These are phyloP conservation scores for Chlamydomonas sp. DNA, from an alignment of 139 green algal species.

Conservation along the genomic window DNA sequence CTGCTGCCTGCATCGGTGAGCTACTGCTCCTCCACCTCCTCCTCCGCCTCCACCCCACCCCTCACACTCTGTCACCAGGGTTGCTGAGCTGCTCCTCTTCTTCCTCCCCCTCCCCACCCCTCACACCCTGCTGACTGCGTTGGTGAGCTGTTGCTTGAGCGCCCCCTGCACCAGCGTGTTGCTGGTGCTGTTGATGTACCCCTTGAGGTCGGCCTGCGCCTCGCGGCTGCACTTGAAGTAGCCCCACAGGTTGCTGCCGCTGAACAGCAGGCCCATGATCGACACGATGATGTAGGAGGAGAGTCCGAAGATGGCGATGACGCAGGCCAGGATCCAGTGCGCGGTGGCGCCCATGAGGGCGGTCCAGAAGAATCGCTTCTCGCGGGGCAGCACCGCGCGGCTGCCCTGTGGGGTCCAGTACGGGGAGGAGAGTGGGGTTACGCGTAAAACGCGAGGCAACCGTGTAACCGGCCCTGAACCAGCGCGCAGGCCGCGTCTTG, in stretches of 20 bases:
- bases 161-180: slow-evolving; percentile 54
- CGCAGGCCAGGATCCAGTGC: slow-evolving; percentile 25
- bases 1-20: too few species aligned
- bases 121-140: slow-evolving; percentile 27
- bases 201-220: slow-evolving; percentile 67
- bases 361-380: slow-evolving; percentile 83
- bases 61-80: too few species aligned
- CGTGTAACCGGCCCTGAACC: too few species aligned
- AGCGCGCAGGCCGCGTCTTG: too few species aligned
- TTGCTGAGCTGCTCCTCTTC: too few species aligned
- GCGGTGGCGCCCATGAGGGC: slow-evolving; percentile 61
- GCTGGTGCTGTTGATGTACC: slow-evolving; percentile 45
- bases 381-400: slow-evolving; percentile 72
- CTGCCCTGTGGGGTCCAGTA: slow-evolving; percentile 58
- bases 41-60: too few species aligned
- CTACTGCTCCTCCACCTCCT: too few species aligned
- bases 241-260: slow-evolving; percentile 81
- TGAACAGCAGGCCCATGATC: slow-evolving; percentile 83
- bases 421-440: too few species aligned
- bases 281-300: slow-evolving; percentile 86
- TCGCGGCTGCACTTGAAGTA: slow-evolving; percentile 93
- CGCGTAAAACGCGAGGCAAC: too few species aligned
- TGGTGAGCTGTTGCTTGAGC: slow-evolving; percentile 29
- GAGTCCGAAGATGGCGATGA: slow-evolving; percentile 21
- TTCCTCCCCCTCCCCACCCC: background rate